Evolutionary conservation across 2,329 filamentous ascomycete species (phyloP).

Genomic region (Botrytis fragariae): DNA sequence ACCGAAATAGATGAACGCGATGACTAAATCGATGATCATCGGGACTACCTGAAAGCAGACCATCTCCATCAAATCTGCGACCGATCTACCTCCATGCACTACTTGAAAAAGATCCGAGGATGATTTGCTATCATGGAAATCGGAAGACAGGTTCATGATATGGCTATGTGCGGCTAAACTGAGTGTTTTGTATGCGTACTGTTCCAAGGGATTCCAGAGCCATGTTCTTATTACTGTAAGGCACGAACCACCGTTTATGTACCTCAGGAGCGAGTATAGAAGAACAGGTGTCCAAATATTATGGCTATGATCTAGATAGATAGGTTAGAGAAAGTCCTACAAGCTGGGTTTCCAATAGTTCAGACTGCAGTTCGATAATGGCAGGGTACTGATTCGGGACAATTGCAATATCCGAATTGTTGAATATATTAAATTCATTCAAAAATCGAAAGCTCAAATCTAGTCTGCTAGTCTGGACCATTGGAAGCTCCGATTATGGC

Average conservation of each 20-base stretch:
- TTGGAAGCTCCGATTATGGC: not conserved
- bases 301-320: slow-evolving; percentile 33
- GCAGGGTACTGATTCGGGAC: not conserved
- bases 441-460: not conserved
- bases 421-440: not conserved
- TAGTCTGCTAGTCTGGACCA: not conserved
- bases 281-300: slow-evolving; percentile 54
- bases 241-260: slow-evolving; percentile 51
- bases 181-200: slow-evolving; percentile 57
- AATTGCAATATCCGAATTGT: not conserved
- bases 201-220: slow-evolving; percentile 54
- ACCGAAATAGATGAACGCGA: slow-evolving; percentile 61
- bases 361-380: not conserved
- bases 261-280: slow-evolving; percentile 49
- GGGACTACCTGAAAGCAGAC: slow-evolving; percentile 60
- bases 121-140: slow-evolving; percentile 66
- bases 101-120: slow-evolving; percentile 64
- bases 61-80: slow-evolving; percentile 59
- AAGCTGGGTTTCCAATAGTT: not conserved
- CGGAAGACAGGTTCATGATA: slow-evolving; percentile 66
- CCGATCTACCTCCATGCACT: slow-evolving; percentile 59
- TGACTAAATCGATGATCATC: slow-evolving; percentile 58
- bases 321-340: slow-evolving; percentile 6
- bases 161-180: slow-evolving; percentile 62
- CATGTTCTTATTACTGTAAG: slow-evolving; percentile 50